Conservation (phyloP, 2,329 filamentous ascomycete genomes). For the Venturia aucupariae region DNA sequence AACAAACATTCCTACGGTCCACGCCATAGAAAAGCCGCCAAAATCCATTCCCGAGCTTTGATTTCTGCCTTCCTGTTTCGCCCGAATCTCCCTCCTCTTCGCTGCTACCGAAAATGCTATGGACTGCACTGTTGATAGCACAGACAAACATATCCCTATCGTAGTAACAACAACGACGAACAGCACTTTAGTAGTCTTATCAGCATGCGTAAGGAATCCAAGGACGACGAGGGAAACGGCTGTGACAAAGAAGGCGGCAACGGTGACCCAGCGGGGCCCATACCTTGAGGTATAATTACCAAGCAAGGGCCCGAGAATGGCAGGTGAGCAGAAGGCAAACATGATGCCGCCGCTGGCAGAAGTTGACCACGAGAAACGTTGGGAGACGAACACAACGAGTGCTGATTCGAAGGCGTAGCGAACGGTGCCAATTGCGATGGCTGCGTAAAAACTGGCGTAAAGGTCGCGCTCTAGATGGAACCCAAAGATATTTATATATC, state of each 20-base stretch:
- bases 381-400: neutral
- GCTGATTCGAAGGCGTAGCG: constrained; percentile 3
- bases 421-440: neutral
- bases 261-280: neutral
- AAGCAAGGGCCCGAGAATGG: neutral
- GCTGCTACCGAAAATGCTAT: neutral
- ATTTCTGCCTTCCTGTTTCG: neutral
- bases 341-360: neutral
- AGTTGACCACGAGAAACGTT: neutral
- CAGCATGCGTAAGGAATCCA: neutral
- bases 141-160: neutral
- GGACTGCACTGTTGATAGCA: neutral
- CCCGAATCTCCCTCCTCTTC: neutral
- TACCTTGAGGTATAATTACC: neutral
- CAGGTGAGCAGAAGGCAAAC: neutral
- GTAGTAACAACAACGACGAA: neutral
- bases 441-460: neutral
- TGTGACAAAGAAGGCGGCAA: neutral
- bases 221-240: neutral
- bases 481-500: neutral
- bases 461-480: neutral
- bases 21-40: neutral
- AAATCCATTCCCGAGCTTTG: neutral
- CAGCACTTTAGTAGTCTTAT: neutral
- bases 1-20: neutral